Base-by-base conservation (phyloP, 208 protist genomes). In the Wallacemonas sp. region DNA sequence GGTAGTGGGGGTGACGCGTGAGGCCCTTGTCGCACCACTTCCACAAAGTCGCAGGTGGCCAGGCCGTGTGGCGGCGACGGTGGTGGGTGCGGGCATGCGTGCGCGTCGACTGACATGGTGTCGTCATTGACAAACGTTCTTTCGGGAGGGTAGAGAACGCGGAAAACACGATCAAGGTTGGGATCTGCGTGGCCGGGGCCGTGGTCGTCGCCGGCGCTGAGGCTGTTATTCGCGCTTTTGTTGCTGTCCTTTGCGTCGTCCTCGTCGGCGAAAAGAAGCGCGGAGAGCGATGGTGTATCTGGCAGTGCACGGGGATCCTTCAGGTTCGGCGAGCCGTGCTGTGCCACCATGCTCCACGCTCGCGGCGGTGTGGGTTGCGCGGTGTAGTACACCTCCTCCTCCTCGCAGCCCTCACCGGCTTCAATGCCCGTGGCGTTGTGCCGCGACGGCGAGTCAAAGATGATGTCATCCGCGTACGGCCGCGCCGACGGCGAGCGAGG, bases 111-210 rank as follows among this genome's bases (percentile, higher is more conserved):
- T 26, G 45, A 9, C 45, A 33, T 10, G 2, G 24, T 17, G 5
- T 21, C 50, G 50, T 46, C 41, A 1, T 13, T 5, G 1, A 30
- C 24, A 6, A 54, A 6, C 12, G 46, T 30, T 0, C 22, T 9
- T 32, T 57, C 29, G 4, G 50, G 50, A 6, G 50, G 50, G 50
- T 57, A 57, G 6, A 57, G 50, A 4, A 57, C 50, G 32, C 50
- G 50, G 24, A 33, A 57, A 32, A 57, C 50, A 32, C 38, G 30
- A 19, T 32, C 9, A 26, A 53, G 17, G 45, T 17, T n/a, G n/a
- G n/a, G n/a, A n/a, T n/a, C n/a, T n/a, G n/a, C n/a, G n/a, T n/a
- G n/a, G n/a, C n/a, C n/a, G n/a, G n/a, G n/a, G n/a, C n/a, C n/a
- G n/a, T n/a, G n/a, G n/a, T n/a, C n/a, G n/a, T n/a, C n/a, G n/a